phyloP scores from a whole-genome alignment of 768 basidiomycete species.

The Dentipellis fragilis region DNA sequence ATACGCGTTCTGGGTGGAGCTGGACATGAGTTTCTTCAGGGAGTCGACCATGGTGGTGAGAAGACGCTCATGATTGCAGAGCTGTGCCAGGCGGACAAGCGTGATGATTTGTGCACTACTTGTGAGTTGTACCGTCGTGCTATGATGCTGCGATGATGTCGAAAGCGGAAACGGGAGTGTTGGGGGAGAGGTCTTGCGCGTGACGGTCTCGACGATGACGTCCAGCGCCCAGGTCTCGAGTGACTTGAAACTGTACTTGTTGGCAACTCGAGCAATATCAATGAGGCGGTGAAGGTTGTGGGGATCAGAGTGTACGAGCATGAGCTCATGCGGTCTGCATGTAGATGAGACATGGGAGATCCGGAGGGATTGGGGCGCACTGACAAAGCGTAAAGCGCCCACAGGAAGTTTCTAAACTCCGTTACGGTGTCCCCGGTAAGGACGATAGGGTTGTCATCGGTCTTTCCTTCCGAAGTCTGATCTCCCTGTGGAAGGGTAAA shows the following conservation, averaged over 20 bases:
- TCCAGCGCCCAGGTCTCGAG: conserved; percentile 69
- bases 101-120: conserved; percentile 12
- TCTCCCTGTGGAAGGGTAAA: conserved; percentile 58
- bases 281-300: conserved; percentile 46
- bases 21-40: conserved; percentile 50
- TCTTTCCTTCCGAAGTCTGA: conserved; percentile 40
- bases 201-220: conserved; percentile 60
- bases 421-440: conserved; percentile 51
- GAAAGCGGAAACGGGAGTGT: conserved; percentile 30
- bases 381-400: conserved; percentile 69
- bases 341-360: neutral
- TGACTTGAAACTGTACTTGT: conserved; percentile 69
- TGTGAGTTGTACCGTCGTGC: conserved; percentile 8
- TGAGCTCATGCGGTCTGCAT: conserved; percentile 53
- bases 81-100: conserved; percentile 55
- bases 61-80: conserved; percentile 53
- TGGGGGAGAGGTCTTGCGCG: conserved; percentile 45
- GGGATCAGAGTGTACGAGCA: conserved; percentile 32
- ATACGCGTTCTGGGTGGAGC: conserved; percentile 57
- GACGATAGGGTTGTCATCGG: conserved; percentile 56
- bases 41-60: conserved; percentile 49
- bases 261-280: conserved; percentile 54
- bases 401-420: conserved; percentile 67
- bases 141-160: conserved; percentile 12
- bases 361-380: conserved; percentile 15